These are phyloP conservation scores for Fusarium xyrophilum DNA, from an alignment of 2,329 filamentous ascomycete genomes.

Conservation along the genomic window DNA sequence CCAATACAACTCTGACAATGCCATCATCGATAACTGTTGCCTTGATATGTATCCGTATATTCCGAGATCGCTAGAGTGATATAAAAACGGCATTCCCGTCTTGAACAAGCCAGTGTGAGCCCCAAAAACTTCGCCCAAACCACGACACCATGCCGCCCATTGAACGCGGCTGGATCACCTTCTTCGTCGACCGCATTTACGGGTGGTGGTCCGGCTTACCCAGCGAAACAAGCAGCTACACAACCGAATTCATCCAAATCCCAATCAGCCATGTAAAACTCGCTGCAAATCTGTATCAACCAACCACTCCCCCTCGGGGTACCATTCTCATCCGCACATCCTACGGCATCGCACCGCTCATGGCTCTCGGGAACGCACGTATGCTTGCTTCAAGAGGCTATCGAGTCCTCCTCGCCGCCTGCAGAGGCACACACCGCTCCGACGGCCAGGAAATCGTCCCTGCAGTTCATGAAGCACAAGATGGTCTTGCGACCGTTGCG, in stretches of 20 bases:
- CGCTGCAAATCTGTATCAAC: background rate
- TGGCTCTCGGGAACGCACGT: background rate
- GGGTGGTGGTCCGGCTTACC: background rate
- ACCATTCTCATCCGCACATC: background rate
- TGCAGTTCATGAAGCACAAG: background rate
- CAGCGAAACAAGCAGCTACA: background rate
- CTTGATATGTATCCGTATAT: rapidly evolving
- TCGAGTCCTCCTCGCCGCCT: background rate
- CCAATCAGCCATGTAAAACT: background rate
- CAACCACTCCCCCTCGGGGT: rapidly evolving
- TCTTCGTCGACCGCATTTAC: background rate
- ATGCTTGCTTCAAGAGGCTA: background rate
- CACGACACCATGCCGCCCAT: background rate
- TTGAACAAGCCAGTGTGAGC: rapidly evolving
- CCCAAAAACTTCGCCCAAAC: background rate
- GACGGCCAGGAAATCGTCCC: background rate
- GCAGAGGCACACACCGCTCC: background rate
- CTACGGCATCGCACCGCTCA: background rate
- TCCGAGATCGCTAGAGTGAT: background rate
- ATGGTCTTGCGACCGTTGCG: background rate
- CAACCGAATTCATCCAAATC: background rate
- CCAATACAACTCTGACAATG: background rate
- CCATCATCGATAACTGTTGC: background rate
- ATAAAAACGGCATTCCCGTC: rapidly evolving
- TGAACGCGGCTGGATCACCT: background rate